Evolutionary conservation across 2,329 filamentous ascomycete genomes (phyloP).

Genomic region (Fusarium zealandicum): DNA sequence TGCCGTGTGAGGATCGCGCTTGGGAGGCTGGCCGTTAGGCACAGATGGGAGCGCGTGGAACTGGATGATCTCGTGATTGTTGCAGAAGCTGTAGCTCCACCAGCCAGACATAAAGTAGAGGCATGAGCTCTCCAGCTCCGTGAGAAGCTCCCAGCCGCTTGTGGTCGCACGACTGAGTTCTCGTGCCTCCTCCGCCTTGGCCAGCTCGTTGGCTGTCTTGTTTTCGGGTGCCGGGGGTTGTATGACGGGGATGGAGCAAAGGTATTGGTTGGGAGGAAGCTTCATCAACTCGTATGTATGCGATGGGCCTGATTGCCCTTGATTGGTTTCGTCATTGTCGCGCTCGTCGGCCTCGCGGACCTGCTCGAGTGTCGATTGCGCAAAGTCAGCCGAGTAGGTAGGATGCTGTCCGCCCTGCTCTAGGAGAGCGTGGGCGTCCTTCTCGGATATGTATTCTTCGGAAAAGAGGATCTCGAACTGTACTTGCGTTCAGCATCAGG

Average conservation of each 20-base stretch:
- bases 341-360: constrained; percentile 38
- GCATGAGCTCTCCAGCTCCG: constrained; percentile 81
- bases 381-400: constrained; percentile 51
- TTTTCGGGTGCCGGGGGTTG: constrained; percentile 63
- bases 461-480: constrained; percentile 85
- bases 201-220: constrained; percentile 70
- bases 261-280: constrained; percentile 72
- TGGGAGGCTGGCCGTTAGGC: constrained; percentile 74
- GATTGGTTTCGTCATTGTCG: constrained; percentile 42
- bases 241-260: constrained; percentile 84
- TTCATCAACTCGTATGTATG: constrained; percentile 77
- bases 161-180: constrained; percentile 80
- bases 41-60: constrained; percentile 81
- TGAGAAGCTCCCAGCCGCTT: constrained; percentile 81
- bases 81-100: constrained; percentile 98
- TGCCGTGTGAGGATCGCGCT: constrained; percentile 76
- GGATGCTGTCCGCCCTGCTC: constrained; percentile 47
- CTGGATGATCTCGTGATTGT: constrained; percentile 85
- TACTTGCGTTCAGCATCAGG: constrained; percentile 17
- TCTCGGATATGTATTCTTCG: constrained; percentile 73
- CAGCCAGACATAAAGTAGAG: constrained; percentile 85
- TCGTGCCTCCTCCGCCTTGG: constrained; percentile 77
- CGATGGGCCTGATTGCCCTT: constrained; percentile 13
- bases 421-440: constrained; percentile 70
- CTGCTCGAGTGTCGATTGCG: constrained; percentile 50